Conservation (phyloP, 2,329 filamentous ascomycete genomes). For the Epichloe typhina region DNA sequence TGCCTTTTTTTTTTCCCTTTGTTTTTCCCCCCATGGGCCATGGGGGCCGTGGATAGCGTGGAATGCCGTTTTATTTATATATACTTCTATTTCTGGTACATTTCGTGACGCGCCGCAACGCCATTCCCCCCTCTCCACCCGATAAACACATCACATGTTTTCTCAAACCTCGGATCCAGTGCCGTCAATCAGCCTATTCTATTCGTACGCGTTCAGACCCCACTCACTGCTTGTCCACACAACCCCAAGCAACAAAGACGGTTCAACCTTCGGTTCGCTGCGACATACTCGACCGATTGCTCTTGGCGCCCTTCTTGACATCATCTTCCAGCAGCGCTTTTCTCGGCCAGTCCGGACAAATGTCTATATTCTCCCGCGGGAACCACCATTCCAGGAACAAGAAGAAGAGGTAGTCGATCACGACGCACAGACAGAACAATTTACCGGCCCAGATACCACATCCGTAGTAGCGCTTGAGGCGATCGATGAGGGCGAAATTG, state of each 20-base stretch:
- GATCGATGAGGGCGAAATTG: constrained; percentile 86
- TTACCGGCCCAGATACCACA: constrained; percentile 98
- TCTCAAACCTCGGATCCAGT: too few relatives aligned
- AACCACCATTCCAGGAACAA: constrained; percentile 79
- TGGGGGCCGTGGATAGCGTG: too few relatives aligned
- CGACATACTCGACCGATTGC: constrained; percentile 21
- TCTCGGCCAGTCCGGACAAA: constrained; percentile 82
- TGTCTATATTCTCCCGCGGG: constrained; percentile 74
- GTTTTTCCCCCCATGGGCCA: too few relatives aligned
- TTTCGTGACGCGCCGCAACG: too few relatives aligned
- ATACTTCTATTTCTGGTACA: too few relatives aligned
- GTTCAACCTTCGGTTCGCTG: constrained; percentile 11
- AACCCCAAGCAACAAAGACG: not conserved
- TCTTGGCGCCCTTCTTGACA: constrained; percentile 15
- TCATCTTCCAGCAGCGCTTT: constrained; percentile 37
- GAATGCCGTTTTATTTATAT: too few relatives aligned
- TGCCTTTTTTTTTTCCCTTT: too few relatives aligned
- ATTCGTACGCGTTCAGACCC: not conserved
- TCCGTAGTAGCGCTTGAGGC: constrained; percentile 91
- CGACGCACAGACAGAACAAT: constrained; percentile 85
- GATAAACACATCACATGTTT: too few relatives aligned
- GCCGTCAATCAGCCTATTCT: too few relatives aligned
- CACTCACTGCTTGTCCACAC: too few relatives aligned
- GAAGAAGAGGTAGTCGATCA: constrained; percentile 88
- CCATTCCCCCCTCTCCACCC: too few relatives aligned